These are phyloP conservation scores for Seiridium cupressi DNA, from an alignment of 2,329 filamentous ascomycete species.

Conservation along the genomic window DNA sequence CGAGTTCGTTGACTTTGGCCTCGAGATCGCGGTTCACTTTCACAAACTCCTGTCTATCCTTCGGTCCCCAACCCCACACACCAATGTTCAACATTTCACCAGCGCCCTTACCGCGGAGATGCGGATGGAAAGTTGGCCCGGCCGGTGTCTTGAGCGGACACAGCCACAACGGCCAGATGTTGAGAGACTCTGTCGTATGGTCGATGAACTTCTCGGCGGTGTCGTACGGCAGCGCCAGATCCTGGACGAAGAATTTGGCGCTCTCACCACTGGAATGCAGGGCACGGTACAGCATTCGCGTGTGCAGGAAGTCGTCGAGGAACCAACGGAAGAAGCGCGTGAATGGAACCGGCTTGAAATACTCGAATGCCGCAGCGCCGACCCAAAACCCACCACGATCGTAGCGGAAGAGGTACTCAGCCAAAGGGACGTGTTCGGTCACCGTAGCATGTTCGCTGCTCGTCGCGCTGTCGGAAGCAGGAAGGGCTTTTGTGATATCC, in stretches of 20 bases:
- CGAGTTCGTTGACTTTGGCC: slow-evolving; percentile 63
- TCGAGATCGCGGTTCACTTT: slow-evolving; percentile 70
- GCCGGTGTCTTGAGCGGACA: slow-evolving; percentile 50
- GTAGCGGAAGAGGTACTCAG: slow-evolving; percentile 75
- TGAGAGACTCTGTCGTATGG: slow-evolving; percentile 49
- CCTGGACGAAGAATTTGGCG: slow-evolving; percentile 66
- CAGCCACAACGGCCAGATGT: slow-evolving; percentile 61
- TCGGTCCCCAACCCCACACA: slow-evolving; percentile 78
- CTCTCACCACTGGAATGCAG: slow-evolving; percentile 66
- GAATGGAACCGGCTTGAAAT: slow-evolving; percentile 66
- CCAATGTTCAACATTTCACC: slow-evolving; percentile 58
- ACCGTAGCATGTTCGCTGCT: slow-evolving; percentile 18
- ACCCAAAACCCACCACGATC: slow-evolving; percentile 77
- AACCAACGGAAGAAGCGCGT: slow-evolving; percentile 64
- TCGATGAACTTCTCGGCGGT: slow-evolving; percentile 51
- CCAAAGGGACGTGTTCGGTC: slow-evolving; percentile 62
- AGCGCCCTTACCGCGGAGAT: slow-evolving; percentile 32
- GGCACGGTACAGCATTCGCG: slow-evolving; percentile 71
- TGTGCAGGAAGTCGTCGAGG: slow-evolving; percentile 71
- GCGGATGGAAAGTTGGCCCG: slow-evolving; percentile 55
- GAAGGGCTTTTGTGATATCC: slow-evolving; percentile 34
- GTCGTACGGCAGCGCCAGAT: slow-evolving; percentile 58
- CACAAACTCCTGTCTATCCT: slow-evolving; percentile 58
- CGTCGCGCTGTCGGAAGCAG: slow-evolving; percentile 20
- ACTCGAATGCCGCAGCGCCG: slow-evolving; percentile 62